Evolutionary conservation across 768 basidiomycete species (phyloP).

Genomic region (Podaxis rugospora): DNA sequence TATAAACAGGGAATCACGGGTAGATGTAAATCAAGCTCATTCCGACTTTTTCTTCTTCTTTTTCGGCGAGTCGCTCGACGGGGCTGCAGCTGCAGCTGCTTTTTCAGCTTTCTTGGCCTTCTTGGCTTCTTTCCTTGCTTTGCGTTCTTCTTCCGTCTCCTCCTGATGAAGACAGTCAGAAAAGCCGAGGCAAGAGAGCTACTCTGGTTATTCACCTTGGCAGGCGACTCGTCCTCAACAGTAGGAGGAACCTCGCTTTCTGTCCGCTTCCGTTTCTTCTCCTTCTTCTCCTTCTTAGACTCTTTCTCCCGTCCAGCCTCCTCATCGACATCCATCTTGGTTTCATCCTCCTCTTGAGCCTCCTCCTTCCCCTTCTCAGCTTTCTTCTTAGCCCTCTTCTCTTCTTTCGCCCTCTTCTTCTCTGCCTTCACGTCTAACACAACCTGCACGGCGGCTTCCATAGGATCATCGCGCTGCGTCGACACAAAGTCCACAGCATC

Average conservation of each 20-base stretch:
- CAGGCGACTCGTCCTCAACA: conserved; percentile 31
- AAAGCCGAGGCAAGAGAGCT: conserved; percentile 8
- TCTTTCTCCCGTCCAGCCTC: conserved; percentile 23
- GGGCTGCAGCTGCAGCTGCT: conserved; percentile 28
- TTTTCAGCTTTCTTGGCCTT: conserved; percentile 59
- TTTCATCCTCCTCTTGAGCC: conserved; percentile 35
- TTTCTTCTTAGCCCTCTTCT: conserved; percentile 65
- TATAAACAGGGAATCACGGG: conserved; percentile 8
- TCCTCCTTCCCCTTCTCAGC: conserved; percentile 41
- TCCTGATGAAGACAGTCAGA: conserved; percentile 27
- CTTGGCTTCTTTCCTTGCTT: conserved; percentile 71
- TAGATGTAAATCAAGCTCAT: conserved; percentile 19
- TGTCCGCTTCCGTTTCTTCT: conserved; percentile 43
- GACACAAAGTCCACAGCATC: conserved; percentile 82
- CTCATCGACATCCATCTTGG: conserved; percentile 37
- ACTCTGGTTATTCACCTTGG: conserved; percentile 31
- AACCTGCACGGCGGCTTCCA: conserved; percentile 68
- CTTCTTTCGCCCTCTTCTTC: conserved; percentile 78
- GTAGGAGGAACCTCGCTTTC: conserved; percentile 27
- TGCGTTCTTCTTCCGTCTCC: conserved; percentile 82
- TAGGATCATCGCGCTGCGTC: conserved; percentile 75
- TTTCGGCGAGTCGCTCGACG: conserved; percentile 27
- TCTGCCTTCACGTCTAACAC: conserved; percentile 85
- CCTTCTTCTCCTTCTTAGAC: conserved; percentile 28
- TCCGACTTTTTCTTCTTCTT: conserved; percentile 60